These are phyloP conservation scores for Gomphus bonarii DNA, from an alignment of 1,284 basidiomycete genomes.

Conservation along the genomic window DNA sequence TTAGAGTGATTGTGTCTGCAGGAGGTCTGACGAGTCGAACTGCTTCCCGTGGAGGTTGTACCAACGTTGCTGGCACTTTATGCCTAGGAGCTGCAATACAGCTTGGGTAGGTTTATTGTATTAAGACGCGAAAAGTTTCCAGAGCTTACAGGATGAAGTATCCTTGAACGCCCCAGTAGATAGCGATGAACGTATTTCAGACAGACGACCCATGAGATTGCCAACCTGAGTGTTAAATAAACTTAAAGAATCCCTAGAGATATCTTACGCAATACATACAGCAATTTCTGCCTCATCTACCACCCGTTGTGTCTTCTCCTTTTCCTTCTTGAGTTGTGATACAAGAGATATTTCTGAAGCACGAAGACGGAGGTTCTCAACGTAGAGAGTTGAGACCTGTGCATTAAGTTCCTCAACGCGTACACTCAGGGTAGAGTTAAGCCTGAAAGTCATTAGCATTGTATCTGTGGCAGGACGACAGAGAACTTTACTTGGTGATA, in stretches of 20 bases:
- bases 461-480: neutral
- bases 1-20: slow-evolving; percentile 4
- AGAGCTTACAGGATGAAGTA: neutral
- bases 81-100: slow-evolving; percentile 3
- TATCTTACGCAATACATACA: slow-evolving; percentile 31
- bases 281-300: slow-evolving; percentile 63
- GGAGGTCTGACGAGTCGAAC: slow-evolving; percentile 4
- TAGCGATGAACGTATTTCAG: slow-evolving; percentile 1
- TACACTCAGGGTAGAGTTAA: slow-evolving; percentile 73
- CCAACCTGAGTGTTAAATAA: slow-evolving; percentile 33
- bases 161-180: neutral
- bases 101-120: neutral
- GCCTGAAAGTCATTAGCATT: slow-evolving; percentile 30
- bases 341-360: slow-evolving; percentile 68
- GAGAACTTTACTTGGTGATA: slow-evolving; percentile 57
- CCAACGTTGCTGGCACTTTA: neutral
- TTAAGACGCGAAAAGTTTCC: neutral
- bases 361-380: slow-evolving; percentile 70
- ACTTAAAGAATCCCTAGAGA: slow-evolving; percentile 24
- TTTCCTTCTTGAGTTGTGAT: slow-evolving; percentile 66
- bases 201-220: slow-evolving; percentile 6
- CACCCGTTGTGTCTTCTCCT: slow-evolving; percentile 60
- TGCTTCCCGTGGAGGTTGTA: slow-evolving; percentile 9
- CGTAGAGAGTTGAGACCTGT: slow-evolving; percentile 66
- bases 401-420: slow-evolving; percentile 75